These are phyloP conservation scores for Orbilia ellipsospora DNA, from an alignment of 2,329 filamentous ascomycete genomes.

Conservation along the genomic window DNA sequence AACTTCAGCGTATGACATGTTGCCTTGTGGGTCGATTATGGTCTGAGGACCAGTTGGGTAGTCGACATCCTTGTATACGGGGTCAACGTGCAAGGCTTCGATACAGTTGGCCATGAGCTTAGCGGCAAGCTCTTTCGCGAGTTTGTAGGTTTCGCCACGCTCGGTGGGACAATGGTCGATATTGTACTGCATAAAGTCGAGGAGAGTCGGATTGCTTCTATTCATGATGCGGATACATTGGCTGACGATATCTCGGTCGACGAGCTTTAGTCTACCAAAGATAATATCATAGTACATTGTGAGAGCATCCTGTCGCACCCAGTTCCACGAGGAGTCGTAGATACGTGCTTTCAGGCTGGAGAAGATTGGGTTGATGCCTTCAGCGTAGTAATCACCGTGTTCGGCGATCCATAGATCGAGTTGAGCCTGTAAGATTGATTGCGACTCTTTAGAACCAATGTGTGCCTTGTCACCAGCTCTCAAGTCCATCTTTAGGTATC, in stretches of 20 bases:
- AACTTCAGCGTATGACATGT: slow-evolving; percentile 89
- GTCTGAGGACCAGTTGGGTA: slow-evolving; percentile 92
- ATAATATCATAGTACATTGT: slow-evolving; percentile 99
- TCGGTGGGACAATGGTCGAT: slow-evolving; percentile 98
- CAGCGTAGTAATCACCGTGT: slow-evolving; percentile 95
- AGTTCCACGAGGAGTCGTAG: slow-evolving; percentile 99
- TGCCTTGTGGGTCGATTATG: slow-evolving; percentile 89
- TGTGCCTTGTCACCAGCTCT: slow-evolving; percentile 96
- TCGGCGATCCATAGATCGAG: slow-evolving; percentile 94
- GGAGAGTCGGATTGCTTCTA: slow-evolving; percentile 90
- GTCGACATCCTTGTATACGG: slow-evolving; percentile 95
- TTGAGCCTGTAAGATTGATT: slow-evolving; percentile 88
- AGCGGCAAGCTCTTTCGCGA: slow-evolving; percentile 93
- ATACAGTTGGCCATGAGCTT: slow-evolving; percentile 98
- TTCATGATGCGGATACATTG: slow-evolving; percentile 99
- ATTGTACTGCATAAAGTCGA: slow-evolving; percentile 99
- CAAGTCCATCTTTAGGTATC: slow-evolving; percentile 97
- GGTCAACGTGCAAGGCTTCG: slow-evolving; percentile 83
- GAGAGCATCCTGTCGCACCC: slow-evolving; percentile 95
- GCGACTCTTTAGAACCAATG: slow-evolving; percentile 83
- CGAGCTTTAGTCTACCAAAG: slow-evolving; percentile 89
- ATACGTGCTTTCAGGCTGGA: slow-evolving; percentile 91
- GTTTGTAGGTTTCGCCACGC: slow-evolving; percentile 94
- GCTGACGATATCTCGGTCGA: slow-evolving; percentile 97
- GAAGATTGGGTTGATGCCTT: slow-evolving; percentile 94